Percentiles rank a stretch among this genome's conserved stretches.
These are phyloP conservation scores for Hericium erinaceus DNA, from an alignment of 768 basidiomycete species.

Conservation along the genomic window DNA sequence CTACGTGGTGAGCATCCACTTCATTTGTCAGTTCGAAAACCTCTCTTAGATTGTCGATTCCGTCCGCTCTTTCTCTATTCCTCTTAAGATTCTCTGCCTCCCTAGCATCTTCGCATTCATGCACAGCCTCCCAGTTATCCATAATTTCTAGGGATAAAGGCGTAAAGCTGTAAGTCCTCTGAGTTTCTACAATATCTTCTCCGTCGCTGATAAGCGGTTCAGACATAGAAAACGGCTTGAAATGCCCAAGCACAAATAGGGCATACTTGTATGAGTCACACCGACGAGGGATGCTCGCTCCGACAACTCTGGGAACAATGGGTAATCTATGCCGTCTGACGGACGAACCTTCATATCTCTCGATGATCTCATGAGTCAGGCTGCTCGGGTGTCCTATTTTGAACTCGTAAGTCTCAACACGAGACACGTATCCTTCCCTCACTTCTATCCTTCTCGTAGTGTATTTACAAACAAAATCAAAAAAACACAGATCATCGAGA, in stretches of 20 bases:
- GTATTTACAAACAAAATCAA: conserved; percentile 19
- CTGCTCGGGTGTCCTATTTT: conserved; percentile 2
- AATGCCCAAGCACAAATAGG: conserved; percentile 17
- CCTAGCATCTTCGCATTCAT: conserved; percentile 26
- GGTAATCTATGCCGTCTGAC: neutral
- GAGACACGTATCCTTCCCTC: neutral
- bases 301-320: conserved; percentile 11
- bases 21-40: neutral
- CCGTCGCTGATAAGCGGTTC: neutral
- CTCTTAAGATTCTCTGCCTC: conserved; percentile 21
- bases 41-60: neutral
- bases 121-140: conserved; percentile 24
- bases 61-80: conserved; percentile 3
- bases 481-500: conserved; percentile 18
- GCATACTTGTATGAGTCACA: neutral
- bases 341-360: conserved; percentile 1
- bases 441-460: neutral
- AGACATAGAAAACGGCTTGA: conserved; percentile 9
- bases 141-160: conserved; percentile 10
- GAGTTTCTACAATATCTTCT: neutral
- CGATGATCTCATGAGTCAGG: conserved; percentile 5
- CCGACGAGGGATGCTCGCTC: conserved; percentile 9
- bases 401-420: neutral
- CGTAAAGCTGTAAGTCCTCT: neutral
- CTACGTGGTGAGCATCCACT: neutral